A percentile compares a stretch with the other conserved stretches of the same genome.
phyloP scores from a whole-genome alignment of 495 filamentous ascomycete genomes.

The Amorphotheca resinae region DNA sequence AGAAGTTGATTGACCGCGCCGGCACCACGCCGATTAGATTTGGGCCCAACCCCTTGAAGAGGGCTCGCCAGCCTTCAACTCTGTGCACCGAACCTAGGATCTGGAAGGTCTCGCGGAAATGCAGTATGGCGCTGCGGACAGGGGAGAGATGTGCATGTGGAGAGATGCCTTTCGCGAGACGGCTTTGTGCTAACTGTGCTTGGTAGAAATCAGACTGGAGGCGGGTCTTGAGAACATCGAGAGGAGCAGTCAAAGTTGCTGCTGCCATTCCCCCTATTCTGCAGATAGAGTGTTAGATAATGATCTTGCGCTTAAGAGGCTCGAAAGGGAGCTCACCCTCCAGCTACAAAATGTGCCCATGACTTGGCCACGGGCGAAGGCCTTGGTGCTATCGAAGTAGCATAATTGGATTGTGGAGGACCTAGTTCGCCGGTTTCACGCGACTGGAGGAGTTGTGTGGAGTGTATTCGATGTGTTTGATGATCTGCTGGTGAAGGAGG shows the following conservation, averaged over 20 bases:
- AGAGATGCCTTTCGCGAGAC: slow-evolving; percentile 25
- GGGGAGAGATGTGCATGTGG: slow-evolving; percentile 29
- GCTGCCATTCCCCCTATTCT: slow-evolving; percentile 83
- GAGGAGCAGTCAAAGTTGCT: slow-evolving; percentile 70
- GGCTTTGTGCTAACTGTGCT: slow-evolving; percentile 40
- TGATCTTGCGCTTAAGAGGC: background rate
- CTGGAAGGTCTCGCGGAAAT: slow-evolving; percentile 66
- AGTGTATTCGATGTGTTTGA: background rate
- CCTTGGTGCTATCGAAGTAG: slow-evolving; percentile 16
- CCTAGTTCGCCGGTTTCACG: slow-evolving; percentile 43
- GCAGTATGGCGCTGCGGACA: slow-evolving; percentile 38
- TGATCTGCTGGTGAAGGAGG: background rate
- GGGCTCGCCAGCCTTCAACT: slow-evolving; percentile 65
- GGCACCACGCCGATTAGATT: slow-evolving; percentile 82
- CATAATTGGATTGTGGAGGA: slow-evolving; percentile 18
- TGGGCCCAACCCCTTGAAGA: slow-evolving; percentile 83
- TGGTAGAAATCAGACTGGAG: slow-evolving; percentile 90
- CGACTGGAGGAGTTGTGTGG: slow-evolving; percentile 22
- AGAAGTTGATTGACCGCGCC: slow-evolving; percentile 79
- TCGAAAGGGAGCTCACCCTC: slow-evolving; percentile 47
- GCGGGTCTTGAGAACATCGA: slow-evolving; percentile 84
- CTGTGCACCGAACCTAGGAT: slow-evolving; percentile 68
- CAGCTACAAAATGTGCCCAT: slow-evolving; percentile 82
- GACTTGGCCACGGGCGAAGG: slow-evolving; percentile 51
- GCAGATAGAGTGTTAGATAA: slow-evolving; percentile 5